Evolutionary conservation across 1,284 basidiomycete genomes (phyloP).

Genomic region (Ustilago esculenta): DNA sequence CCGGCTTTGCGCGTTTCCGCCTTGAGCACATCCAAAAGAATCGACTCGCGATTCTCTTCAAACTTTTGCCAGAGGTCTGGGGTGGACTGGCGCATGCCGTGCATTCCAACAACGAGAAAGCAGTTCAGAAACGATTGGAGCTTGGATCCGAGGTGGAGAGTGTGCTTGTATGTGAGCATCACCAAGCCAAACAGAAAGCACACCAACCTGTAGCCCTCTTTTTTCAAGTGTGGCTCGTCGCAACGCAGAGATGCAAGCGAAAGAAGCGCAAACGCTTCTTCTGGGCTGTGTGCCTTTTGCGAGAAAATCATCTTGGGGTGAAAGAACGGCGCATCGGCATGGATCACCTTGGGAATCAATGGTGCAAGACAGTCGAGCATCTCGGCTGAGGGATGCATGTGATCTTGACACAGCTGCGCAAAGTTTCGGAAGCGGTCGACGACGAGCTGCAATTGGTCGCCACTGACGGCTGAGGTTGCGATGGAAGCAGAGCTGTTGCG

Average conservation of each 20-base stretch:
- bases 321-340: constrained; percentile 18
- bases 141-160: constrained; percentile 21
- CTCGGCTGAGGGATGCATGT: constrained; percentile 26
- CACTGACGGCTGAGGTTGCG: constrained; percentile 14
- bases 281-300: constrained; percentile 23
- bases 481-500: constrained; percentile 16
- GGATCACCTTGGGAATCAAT: constrained; percentile 18
- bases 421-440: constrained; percentile 30
- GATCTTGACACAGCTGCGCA: constrained; percentile 31
- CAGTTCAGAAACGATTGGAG: constrained; percentile 29
- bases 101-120: constrained; percentile 23
- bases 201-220: constrained; percentile 23
- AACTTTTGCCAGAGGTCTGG: constrained; percentile 30
- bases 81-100: constrained; percentile 20
- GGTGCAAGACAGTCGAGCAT: constrained; percentile 22
- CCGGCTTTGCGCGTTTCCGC: constrained; percentile 6
- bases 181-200: constrained; percentile 36
- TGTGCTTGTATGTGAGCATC: constrained; percentile 32
- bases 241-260: constrained; percentile 23
- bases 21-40: constrained; percentile 26
- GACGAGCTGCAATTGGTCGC: constrained; percentile 34
- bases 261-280: constrained; percentile 26
- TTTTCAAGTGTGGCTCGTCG: constrained; percentile 11
- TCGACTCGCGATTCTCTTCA: constrained; percentile 24
- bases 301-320: constrained; percentile 35